Percentiles rank a stretch among this genome's conserved stretches.
phyloP scores from a whole-genome alignment of 225 moss, liverwort and hornwort genomes.

The Rhytidiadelphus loreus region DNA sequence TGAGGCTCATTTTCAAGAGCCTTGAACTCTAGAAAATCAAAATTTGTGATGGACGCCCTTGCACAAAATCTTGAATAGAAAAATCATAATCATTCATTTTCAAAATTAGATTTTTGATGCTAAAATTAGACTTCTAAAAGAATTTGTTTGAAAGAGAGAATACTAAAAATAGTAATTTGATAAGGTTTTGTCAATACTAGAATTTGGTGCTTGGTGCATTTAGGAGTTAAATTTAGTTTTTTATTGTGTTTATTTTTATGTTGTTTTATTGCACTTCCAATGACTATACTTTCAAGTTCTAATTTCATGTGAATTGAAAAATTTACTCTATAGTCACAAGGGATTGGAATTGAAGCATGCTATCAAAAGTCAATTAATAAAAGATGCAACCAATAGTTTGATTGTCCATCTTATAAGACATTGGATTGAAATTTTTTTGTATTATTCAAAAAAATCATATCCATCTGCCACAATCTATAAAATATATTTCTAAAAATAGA shows the following conservation, averaged over 20 bases:
- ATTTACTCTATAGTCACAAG: neutral
- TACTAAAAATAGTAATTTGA: too few species aligned
- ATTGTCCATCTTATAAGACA: neutral
- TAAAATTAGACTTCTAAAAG: too few species aligned
- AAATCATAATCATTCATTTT: too few species aligned
- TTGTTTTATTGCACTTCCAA: neutral
- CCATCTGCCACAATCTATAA: fast-evolving
- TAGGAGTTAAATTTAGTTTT: neutral
- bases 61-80: too few species aligned
- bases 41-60: too few species aligned
- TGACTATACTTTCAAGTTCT: neutral
- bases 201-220: too few species aligned
- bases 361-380: neutral
- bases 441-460: too few species aligned
- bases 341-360: neutral
- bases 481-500: neutral
- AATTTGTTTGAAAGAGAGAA: too few species aligned
- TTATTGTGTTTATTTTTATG: neutral
- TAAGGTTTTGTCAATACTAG: too few species aligned
- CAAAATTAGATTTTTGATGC: too few species aligned
- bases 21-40: too few species aligned
- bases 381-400: neutral
- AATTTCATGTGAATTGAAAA: neutral
- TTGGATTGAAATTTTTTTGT: neutral
- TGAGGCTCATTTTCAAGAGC: too few species aligned